Base-by-base conservation (phyloP, 2,329 filamentous ascomycete genomes). In the Cylindrodendrum hubeiense region DNA sequence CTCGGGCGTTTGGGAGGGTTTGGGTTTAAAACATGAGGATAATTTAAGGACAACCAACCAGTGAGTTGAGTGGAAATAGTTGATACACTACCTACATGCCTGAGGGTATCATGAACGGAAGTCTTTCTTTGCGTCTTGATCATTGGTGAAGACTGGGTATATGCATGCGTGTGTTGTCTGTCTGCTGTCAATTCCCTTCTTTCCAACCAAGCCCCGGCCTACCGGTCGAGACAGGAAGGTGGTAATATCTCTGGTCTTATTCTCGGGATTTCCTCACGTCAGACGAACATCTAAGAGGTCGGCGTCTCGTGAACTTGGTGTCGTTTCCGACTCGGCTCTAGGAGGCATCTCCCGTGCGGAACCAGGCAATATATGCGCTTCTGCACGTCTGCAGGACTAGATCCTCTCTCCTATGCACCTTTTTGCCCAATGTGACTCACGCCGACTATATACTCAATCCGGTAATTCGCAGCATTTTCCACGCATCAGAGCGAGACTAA, bases 1-100 rank as follows among this genome's bases (percentile, higher is more conserved):
- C 19, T 33, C 19, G 24, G 55, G 61, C 61, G 61, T 64, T 59
- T 59, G 19, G 55, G 55, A 46, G 50, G 24, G 26, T 30, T 43
- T 55, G 28, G 19, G 22, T 22, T 54, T 54, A 37, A 55, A 30
- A 37, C n/a, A 52, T 15, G 30, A 50, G 17, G 22, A 52, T 34
- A 44, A 44, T 57, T 47, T 41, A 24, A 50, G 49, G 50, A 50
- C 50, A 51, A 44, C 50, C 47, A 46, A 24, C 37, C 22, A 46
- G 39, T 30, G 46, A 57, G 53, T 43, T 52, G 34, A 34, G 46
- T 47, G n/a, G 21, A 50, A 51, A 56, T 50, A 37, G 52, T 44
- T 30, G 43, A 55, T 55, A 55, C 28, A 34, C 6, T 47, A 13
- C 24, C 24, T n/a, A 26, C 15, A 15, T 47, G 30, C 34, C n/a